phyloP scores from a whole-genome alignment of 75 land plant species.

The Isoetes taiwanensis region DNA sequence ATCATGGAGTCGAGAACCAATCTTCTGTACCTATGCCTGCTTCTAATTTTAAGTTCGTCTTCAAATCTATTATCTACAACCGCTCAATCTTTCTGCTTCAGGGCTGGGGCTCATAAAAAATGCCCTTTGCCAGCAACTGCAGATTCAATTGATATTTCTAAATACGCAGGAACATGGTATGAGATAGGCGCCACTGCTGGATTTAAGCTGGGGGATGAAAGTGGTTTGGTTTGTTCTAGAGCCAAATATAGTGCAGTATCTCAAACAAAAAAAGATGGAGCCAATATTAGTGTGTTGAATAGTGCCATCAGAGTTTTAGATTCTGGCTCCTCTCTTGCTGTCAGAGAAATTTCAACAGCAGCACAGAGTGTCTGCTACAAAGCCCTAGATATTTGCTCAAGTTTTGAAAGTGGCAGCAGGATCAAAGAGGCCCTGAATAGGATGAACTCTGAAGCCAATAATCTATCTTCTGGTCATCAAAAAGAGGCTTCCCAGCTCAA shows the following conservation, averaged over 20 bases:
- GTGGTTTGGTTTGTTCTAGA: constrained; percentile 16
- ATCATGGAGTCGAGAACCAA: too few species aligned
- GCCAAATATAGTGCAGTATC: constrained; percentile 8
- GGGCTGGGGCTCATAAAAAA: not conserved
- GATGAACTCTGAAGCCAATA: not conserved
- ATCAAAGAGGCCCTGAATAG: not conserved
- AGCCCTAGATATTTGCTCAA: constrained; percentile 16
- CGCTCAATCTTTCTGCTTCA: constrained; percentile 9
- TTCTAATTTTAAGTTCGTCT: too few species aligned
- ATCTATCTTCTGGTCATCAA: not conserved
- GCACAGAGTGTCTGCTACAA: constrained; percentile 11
- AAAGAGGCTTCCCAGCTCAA: too few species aligned
- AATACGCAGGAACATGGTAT: constrained; percentile 25
- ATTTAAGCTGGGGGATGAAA: constrained; percentile 22
- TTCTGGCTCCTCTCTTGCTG: not conserved
- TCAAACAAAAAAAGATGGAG: not conserved
- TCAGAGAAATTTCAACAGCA: constrained; percentile 8
- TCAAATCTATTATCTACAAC: too few species aligned
- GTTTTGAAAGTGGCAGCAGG: not conserved
- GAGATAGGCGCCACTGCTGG: constrained; percentile 30
- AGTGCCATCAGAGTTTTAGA: constrained; percentile 11
- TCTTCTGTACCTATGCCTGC: too few species aligned
- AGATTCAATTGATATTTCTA: constrained; percentile 3
- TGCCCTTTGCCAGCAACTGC: constrained; percentile 19
- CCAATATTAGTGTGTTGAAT: constrained; percentile 11